These are phyloP conservation scores for Trichoderma gracile DNA, from an alignment of 2,329 filamentous ascomycete species.

Conservation along the genomic window DNA sequence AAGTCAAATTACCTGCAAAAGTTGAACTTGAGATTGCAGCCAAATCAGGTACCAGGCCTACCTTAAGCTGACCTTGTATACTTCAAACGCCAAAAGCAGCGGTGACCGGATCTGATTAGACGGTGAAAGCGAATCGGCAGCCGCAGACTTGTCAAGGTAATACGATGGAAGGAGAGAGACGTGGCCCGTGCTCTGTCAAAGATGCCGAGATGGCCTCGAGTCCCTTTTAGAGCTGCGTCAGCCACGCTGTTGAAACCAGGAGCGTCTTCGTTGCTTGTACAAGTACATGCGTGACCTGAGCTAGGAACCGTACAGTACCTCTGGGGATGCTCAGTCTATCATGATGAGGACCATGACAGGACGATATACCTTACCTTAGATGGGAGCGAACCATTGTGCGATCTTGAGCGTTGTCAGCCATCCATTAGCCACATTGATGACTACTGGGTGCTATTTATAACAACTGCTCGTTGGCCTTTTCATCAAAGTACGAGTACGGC, in stretches of 20 bases:
- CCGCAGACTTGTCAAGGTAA: not conserved
- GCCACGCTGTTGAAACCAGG: constrained; percentile 15
- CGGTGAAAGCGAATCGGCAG: not conserved
- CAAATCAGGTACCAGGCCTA: no score
- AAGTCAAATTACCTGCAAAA: no score
- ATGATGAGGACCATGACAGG: no score
- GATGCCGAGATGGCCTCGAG: constrained; percentile 10
- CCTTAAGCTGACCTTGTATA: no score
- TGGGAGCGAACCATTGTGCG: no score
- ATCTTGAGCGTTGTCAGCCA: not conserved
- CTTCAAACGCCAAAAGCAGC: not conserved
- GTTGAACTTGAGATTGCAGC: no score
- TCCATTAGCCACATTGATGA: not conserved
- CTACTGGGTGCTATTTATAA: constrained; percentile 18
- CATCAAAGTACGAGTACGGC: no score
- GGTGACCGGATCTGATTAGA: not conserved
- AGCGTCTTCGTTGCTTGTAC: not conserved
- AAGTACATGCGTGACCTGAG: not conserved
- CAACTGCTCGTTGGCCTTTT: constrained; percentile 4
- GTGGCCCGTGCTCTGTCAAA: constrained; percentile 6
- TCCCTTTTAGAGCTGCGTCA: constrained; percentile 11
- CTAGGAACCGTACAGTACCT: no score
- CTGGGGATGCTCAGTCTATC: no score
- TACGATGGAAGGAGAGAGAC: not conserved
- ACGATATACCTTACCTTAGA: not conserved